Percentiles rank a stretch among this genome's conserved stretches.
Conservation (phyloP, 2,329 filamentous ascomycete species). For the Pochonia chlamydosporia region DNA sequence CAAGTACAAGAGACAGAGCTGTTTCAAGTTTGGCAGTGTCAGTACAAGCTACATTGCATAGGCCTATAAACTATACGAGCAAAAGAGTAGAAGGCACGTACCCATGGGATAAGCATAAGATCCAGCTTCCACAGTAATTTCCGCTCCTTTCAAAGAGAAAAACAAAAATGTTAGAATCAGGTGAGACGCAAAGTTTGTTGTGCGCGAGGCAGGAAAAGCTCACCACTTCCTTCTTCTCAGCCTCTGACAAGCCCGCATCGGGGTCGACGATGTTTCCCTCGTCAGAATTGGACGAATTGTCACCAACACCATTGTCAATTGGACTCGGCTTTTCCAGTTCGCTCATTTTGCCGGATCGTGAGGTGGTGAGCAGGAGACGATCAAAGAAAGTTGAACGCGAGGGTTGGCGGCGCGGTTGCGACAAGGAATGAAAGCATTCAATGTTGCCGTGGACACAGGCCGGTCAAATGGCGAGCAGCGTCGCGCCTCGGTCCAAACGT, state of each 20-base stretch:
- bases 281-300: slow-evolving; percentile 23
- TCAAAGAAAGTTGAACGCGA: neutral
- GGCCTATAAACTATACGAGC: too few relatives aligned
- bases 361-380: neutral
- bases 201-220: slow-evolving; percentile 18
- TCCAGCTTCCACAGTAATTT: slow-evolving; percentile 59
- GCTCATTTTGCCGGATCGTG: slow-evolving; percentile 20
- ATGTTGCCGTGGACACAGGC: neutral
- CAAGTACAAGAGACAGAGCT: slow-evolving; percentile 66
- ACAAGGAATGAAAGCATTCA: neutral
- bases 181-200: neutral
- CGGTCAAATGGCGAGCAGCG: neutral
- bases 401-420: neutral
- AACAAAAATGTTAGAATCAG: neutral
- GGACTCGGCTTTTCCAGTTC: slow-evolving; percentile 22
- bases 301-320: slow-evolving; percentile 14
- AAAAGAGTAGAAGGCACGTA: slow-evolving; percentile 17
- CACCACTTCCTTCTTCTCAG: slow-evolving; percentile 58
- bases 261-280: slow-evolving; percentile 25
- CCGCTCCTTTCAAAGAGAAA: slow-evolving; percentile 42
- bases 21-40: neutral
- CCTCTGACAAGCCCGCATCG: slow-evolving; percentile 58
- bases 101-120: slow-evolving; percentile 54
- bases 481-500: neutral
- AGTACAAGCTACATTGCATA: too few relatives aligned